phyloP scores from a whole-genome alignment of 257 asterid genomes.

The Primulina tabacum region DNA sequence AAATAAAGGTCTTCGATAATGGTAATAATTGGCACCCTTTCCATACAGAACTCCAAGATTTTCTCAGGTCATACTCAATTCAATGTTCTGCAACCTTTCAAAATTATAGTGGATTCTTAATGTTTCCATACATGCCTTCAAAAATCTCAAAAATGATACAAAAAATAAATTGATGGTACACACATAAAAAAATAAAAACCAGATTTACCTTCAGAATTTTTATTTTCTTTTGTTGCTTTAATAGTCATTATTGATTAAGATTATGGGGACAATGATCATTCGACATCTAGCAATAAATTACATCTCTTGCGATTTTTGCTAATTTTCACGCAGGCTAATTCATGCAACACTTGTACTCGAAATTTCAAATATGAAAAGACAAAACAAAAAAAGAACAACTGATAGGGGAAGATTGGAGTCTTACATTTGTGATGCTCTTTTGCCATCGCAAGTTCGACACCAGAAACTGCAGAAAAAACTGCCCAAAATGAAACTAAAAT shows the following conservation, averaged over 20 bases:
- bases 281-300: neutral
- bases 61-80: too few relatives aligned
- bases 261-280: neutral
- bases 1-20: too few relatives aligned
- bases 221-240: neutral
- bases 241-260: neutral
- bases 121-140: neutral
- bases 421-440: conserved; percentile 89
- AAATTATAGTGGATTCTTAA: neutral
- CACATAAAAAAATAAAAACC: neutral
- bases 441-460: conserved; percentile 73
- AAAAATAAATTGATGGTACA: neutral
- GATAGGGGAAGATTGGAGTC: conserved; percentile 24
- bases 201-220: neutral
- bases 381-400: conserved; percentile 11
- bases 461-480: conserved; percentile 94
- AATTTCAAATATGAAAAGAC: conserved; percentile 13
- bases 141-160: neutral
- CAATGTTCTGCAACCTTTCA: too few relatives aligned
- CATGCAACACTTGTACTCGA: neutral
- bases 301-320: neutral
- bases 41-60: too few relatives aligned
- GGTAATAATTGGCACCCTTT: too few relatives aligned
- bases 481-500: conserved; percentile 33
- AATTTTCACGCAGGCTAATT: neutral